Evolutionary conservation across 1,139 yeast species (phyloP), one percentile per base, ranked within the genome.

Genomic region (Pichia cactophila): DNA sequence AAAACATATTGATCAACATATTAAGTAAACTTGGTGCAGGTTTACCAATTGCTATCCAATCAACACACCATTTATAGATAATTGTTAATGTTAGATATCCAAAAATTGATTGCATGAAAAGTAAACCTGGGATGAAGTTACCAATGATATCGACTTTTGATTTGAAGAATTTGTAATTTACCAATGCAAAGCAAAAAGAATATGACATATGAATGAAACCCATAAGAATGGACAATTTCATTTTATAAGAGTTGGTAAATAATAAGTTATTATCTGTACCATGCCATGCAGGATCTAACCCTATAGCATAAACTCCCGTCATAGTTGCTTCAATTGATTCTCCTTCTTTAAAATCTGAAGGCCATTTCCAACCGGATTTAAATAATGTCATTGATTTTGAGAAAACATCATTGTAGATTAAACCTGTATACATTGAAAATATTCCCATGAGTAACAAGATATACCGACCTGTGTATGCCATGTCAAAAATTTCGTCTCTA

Each of bases 201-300:
- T 92, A 92, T 41, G 89, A 78, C 99, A 92, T 92, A 67, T 92
- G 99, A 41, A 78, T 74, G 65, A 85, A 90, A 14, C 99, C 99
- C 94, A 92, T 86, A 58, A 94, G 73, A 53, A 92, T 86, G 2
- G 97, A 89, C 54, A 92, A 71, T 65, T 92, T 92, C 99, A 92
- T 92, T 72, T 92, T 92, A 70, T 87, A 90, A 1, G 97, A 89
- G 68, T 92, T 92, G 46, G 96, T 81, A 68, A 92, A 92, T 50
- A 92, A 71, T 61, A 92, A 74, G 54, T 84, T 86, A 68, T 94
- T 94, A 54, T 92, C 97, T 39, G 97, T 79, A 2, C 97, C 97
- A 64, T 92, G 98, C 99, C 99, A 92, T 16, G 84, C 86, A 70
- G 88, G 87, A 68, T 92, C 99, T 44, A 92, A 66, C 50, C 99